Conservation (phyloP, 75 land plant species). For the Selaginella tamariscina region DNA sequence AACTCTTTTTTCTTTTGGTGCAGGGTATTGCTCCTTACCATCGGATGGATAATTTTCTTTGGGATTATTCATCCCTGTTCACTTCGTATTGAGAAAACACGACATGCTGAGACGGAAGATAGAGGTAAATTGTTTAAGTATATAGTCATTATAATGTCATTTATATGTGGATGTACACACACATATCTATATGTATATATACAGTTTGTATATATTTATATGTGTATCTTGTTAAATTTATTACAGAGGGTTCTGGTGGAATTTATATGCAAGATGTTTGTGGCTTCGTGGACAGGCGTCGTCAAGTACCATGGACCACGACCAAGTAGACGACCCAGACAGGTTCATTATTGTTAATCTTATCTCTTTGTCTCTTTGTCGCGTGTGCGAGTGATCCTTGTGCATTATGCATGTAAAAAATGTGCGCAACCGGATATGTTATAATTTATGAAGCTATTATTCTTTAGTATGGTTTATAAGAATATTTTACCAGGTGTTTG, state of each 20-base stretch:
- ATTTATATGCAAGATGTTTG: conserved; percentile 85
- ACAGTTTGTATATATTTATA: background rate
- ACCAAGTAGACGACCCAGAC: conserved; percentile 85
- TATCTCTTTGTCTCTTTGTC: background rate
- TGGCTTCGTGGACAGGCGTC: conserved; percentile 98
- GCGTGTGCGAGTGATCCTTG: too few species aligned
- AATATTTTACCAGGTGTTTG: conserved; percentile 61
- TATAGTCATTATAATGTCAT: background rate
- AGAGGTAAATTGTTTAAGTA: conserved; percentile 39
- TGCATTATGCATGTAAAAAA: too few species aligned
- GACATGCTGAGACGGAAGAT: conserved; percentile 48
- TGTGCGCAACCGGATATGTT: background rate
- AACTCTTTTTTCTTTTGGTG: conserved; percentile 1
- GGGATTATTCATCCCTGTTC: conserved; percentile 59
- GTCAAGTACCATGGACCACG: conserved; percentile 96
- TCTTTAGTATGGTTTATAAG: background rate
- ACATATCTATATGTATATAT: background rate
- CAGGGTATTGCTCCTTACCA: conserved; percentile 53
- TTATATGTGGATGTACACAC: background rate
- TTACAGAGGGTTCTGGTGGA: conserved; percentile 64
- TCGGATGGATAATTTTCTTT: conserved; percentile 83
- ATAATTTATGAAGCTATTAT: too few species aligned
- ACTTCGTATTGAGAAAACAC: conserved; percentile 51
- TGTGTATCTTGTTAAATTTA: conserved; percentile 11
- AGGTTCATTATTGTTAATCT: conserved; percentile 30